phyloP scores from a whole-genome alignment of 306 rosid species.

The Gastrolobium bilobum region DNA sequence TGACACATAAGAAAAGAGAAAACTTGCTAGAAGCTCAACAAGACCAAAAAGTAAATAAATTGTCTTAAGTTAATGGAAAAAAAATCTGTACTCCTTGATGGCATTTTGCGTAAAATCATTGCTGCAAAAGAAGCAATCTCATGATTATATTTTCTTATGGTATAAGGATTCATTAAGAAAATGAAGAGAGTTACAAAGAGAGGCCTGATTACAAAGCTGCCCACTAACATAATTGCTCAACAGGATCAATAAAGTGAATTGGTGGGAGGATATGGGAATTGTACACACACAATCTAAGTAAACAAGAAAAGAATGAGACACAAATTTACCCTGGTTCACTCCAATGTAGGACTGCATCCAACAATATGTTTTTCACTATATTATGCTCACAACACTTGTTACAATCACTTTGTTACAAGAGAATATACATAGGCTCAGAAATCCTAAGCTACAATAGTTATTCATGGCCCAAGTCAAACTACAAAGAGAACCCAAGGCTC shows the following conservation, averaged over 20 bases:
- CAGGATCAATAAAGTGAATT: neutral
- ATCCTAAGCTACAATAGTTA: too few relatives aligned
- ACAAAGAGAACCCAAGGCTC: too few relatives aligned
- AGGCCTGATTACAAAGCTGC: neutral
- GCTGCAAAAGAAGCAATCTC: neutral
- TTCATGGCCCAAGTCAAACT: too few relatives aligned
- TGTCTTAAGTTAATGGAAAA: constrained; percentile 1
- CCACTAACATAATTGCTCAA: neutral
- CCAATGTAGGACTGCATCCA: too few relatives aligned
- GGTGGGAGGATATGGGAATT: neutral
- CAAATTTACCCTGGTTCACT: too few relatives aligned
- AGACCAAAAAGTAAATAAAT: neutral
- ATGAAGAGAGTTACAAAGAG: neutral
- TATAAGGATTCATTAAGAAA: neutral
- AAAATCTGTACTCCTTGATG: neutral
- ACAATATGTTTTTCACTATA: too few relatives aligned
- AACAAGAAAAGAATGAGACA: too few relatives aligned
- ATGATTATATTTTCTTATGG: neutral
- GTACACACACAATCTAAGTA: too few relatives aligned
- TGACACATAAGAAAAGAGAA: neutral
- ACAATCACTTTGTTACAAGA: too few relatives aligned
- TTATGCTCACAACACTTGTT: too few relatives aligned
- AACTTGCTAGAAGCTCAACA: neutral
- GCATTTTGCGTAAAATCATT: neutral
- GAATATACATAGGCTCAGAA: too few relatives aligned